Base-by-base conservation (phyloP, 768 basidiomycete genomes). In the Psilocybe azurescens region DNA sequence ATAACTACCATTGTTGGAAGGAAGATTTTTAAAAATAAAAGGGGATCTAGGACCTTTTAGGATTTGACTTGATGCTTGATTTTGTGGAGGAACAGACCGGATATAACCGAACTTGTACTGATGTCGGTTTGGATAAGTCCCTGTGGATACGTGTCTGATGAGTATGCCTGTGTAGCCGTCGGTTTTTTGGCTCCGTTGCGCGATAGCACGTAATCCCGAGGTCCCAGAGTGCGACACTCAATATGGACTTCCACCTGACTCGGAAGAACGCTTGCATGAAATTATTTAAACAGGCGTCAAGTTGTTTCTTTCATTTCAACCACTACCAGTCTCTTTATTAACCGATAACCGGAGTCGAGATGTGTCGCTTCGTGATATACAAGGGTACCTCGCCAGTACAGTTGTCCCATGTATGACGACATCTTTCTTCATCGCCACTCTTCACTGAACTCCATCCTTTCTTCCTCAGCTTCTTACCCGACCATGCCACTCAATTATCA, bases 401-500 rank as follows among this genome's bases (percentile, higher is more conserved):
- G 69, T 82, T 98, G 56, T 93, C 90, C 28, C 94, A 95, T 82
- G 90, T 90, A 64, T 68, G 83, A 74, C 44, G 39, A 59, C 56
- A 24, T 48, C 29, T 30, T 54, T 63, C 38, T 61, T 48, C 20
- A 61, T 38, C n/a, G 51, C 29, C 10, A 18, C 55, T 36, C 33
- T 36, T 36, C 28, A 53, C 36, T 29, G 36, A 32, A 59, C 30
- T 14, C 28, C 24, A n/a, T 47, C 55, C 51, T 13, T 44, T 58
- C 48, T 49, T 50, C 18, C 59, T 18, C 66, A 94, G 86, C 86
- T 98, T n/a, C 83, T 98, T 67, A 99, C 96, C 48, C 84, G 93
- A 52, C 97, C 97, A 54, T 89, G 90, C 62, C 97, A 98, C 78
- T 94, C 93, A 3, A 97, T 98, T 78, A 97, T 96, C 74, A 97